Conservation (phyloP, 768 basidiomycete genomes). For the Chalciporus chontae region DNA sequence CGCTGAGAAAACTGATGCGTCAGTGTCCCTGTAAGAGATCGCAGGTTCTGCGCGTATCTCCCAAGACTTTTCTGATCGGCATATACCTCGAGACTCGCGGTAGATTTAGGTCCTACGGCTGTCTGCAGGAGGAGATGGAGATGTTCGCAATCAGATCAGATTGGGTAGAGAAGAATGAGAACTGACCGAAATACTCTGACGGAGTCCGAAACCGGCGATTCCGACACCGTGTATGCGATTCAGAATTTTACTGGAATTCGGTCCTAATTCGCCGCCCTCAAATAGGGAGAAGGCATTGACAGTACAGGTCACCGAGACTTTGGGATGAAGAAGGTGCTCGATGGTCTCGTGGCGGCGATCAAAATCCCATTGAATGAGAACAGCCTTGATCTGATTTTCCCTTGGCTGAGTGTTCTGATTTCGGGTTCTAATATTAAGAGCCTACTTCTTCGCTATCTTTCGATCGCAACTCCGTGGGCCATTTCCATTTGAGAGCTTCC, state of each 20-base stretch:
- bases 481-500: slow-evolving; percentile 40
- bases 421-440: slow-evolving; percentile 17
- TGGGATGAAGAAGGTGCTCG: slow-evolving; percentile 41
- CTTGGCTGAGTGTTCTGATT: slow-evolving; percentile 19
- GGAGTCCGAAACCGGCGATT: slow-evolving; percentile 35
- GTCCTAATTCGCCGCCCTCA: slow-evolving; percentile 30
- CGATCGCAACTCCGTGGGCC: slow-evolving; percentile 42
- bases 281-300: slow-evolving; percentile 52
- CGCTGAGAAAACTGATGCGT: slow-evolving; percentile 75
- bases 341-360: slow-evolving; percentile 35
- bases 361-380: slow-evolving; percentile 40
- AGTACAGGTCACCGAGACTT: slow-evolving; percentile 42
- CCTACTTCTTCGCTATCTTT: slow-evolving; percentile 48
- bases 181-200: slow-evolving; percentile 44
- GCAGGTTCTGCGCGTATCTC: slow-evolving; percentile 23
- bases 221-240: slow-evolving; percentile 36
- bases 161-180: slow-evolving; percentile 8
- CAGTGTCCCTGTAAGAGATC: slow-evolving; percentile 63
- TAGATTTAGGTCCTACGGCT: slow-evolving; percentile 44
- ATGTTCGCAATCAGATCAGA: slow-evolving; percentile 19
- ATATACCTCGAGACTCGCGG: slow-evolving; percentile 37
- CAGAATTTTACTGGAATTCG: slow-evolving; percentile 26
- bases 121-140: slow-evolving; percentile 37
- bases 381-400: slow-evolving; percentile 44
- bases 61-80: slow-evolving; percentile 25